Conservation (phyloP, 106 monocot species). For the Iris macrosiphon region DNA sequence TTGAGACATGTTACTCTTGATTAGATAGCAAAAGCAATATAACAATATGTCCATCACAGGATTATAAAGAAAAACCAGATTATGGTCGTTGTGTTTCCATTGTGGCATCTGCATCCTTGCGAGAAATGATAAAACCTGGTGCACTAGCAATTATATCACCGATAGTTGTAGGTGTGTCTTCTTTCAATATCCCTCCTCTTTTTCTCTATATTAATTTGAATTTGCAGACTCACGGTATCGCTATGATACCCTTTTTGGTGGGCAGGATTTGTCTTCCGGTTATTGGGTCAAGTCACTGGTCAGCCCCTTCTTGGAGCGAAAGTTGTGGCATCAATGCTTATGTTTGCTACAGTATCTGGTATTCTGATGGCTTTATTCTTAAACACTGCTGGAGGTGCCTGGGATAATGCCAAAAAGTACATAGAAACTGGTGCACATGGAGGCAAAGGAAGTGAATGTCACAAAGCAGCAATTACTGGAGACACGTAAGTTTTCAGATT, state of each 20-base stretch:
- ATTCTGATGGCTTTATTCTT: slow-evolving; percentile 98
- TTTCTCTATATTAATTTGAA: not conserved
- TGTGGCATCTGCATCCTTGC: slow-evolving; percentile 92
- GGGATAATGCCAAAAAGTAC: slow-evolving; percentile 99
- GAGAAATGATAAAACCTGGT: slow-evolving; percentile 98
- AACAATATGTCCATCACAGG: slow-evolving; percentile 28
- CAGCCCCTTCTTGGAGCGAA: slow-evolving; percentile 92
- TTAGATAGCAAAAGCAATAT: slow-evolving; percentile 4
- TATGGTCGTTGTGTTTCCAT: slow-evolving; percentile 98
- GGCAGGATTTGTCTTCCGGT: slow-evolving; percentile 79
- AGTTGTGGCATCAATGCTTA: slow-evolving; percentile 94
- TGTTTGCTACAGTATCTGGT: slow-evolving; percentile 96
- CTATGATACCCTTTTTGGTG: not conserved
- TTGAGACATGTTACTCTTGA: not conserved
- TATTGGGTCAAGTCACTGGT: slow-evolving; percentile 68
- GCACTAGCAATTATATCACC: slow-evolving; percentile 91
- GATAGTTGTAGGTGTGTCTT: slow-evolving; percentile 57
- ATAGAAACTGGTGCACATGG: slow-evolving; percentile 98
- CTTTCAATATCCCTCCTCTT: not conserved
- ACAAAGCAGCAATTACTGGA: slow-evolving; percentile 95
- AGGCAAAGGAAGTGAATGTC: slow-evolving; percentile 94
- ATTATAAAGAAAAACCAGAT: slow-evolving; percentile 96
- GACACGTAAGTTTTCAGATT: slow-evolving; percentile 69
- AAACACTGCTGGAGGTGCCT: slow-evolving; percentile 96
- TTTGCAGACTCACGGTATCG: not conserved